Base-by-base conservation (phyloP, 331 rosid species). In the Cydonia oblonga region DNA sequence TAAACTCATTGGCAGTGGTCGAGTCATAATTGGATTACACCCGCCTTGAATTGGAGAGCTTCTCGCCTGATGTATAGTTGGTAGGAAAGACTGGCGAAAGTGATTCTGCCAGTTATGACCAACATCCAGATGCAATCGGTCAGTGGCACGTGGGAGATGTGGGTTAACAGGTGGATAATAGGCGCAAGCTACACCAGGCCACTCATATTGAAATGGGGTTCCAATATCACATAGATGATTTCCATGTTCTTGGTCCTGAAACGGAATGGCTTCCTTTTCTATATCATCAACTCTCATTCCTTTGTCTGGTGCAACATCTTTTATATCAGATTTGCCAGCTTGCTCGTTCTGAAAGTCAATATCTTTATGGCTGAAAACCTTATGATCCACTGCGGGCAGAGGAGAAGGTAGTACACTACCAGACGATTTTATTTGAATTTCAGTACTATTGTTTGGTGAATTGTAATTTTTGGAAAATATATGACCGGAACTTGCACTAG, bases 61-160 rank as follows among this genome's bases (percentile, higher is more conserved):
- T 76, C 92, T 86, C 14, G 87, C 78, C 69, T 78, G 97, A 66
- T 81, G 97, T 78, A 91, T 81, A 70, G 98, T 68, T 25, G 96
- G 91, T 73, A 86, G 74, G 75, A 89, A 86, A 51, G 98, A 88
- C 52, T 88, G 97, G 75, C 85, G 91, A 66, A 92, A 92, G 81
- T 91, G 97, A 80, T 85, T 90, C 74, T 95, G 97, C 98, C 97
- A 95, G 81, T 95, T 84, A 68, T 81, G 91, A 77, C 97, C 96
- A 76, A 84, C 98, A 86, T 95, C 98, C 77, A 95, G 84, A 88
- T 95, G 97, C 88, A 95, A 80, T 65, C 98, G 90, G 73, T 95
- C 98, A 52, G 98, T 89, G 63, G 97, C 97, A 56, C 90, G 92
- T 68, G 92, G 98, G 76, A 91, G 88, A 78, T 87, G 92, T 16